Base-by-base conservation (phyloP, 2,329 filamentous ascomycete species). In the Helotiales sp. region DNA sequence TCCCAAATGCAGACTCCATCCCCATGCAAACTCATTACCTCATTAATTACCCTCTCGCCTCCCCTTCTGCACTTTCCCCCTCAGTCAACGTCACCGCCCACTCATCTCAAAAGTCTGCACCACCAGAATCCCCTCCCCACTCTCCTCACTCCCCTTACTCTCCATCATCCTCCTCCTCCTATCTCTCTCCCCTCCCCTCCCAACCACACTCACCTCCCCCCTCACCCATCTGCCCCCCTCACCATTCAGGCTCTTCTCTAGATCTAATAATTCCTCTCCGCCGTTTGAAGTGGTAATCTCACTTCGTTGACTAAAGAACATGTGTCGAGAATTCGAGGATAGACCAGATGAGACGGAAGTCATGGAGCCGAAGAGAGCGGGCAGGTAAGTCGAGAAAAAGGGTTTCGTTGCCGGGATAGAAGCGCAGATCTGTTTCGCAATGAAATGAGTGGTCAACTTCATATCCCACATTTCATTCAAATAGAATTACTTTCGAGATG, bases 381-480 rank as follows among this genome's bases (percentile, higher is more conserved):
- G 70, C 40, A 72, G 63, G 55, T 69, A 70, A 17, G 58, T 61
- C 43, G 68, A 71, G 67, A 82, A 82, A 72, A 83, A 82, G 1
- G 80, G 81, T 61, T 81, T 83, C 7, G 79, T 80, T 6, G 81
- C 79, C 2, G 82, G 81, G 15, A 82, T 75, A 1, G 81, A 83
- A 40, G 81, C 81, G 67, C 80, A 82, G 57, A 82, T 80, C 80
- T 81, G 6, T 34, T 6, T n/a, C 2, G 26, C 2, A n/a, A 22
- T 5, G 15, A 11, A 11, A 8, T 11, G 13, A 34, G 67, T 26
- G 61, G 10, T 58, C 24, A 24, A 17, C 10, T n/a, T 20, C 32
- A 24, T 24, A 43, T 26, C 26, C 2, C 22, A 34, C 6, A 6
- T 34, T 34, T 34, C 30, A 34, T 6, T 34, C 5, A 34, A 34